Base-by-base conservation (phyloP, 73 alveolate genomes). In the Tetrahymena thermophila region DNA sequence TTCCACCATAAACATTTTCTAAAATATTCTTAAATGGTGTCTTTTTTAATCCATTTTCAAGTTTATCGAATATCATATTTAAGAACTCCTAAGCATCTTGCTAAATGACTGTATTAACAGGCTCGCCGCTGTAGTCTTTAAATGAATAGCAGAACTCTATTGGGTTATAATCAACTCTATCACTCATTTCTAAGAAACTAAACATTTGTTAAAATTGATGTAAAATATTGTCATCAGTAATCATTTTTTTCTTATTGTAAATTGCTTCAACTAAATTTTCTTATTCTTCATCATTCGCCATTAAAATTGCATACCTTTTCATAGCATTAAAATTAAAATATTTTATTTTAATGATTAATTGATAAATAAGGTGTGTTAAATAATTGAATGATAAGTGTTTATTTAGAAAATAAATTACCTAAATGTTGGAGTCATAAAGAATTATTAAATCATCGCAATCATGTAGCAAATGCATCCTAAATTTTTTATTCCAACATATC, bases 61-160 rank as follows among this genome's bases (percentile, higher is more conserved):
- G 55, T 96, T 99, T 98, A 93, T 98, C 99, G 95, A 99, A 98
- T 94, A 99, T 97, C 96, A 98, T 98, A 94, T 98, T 98, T 28
- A 98, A 96, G 97, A 99, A 99, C 97, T 99, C 99, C 97, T 99
- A 98, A 93, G 99, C 97, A 96, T 99, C 99, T 94, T 99, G 97
- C 94, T 99, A 98, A n/a, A 98, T 96, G 13, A 98, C 98, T 0
- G 98, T 97, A 71, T 98, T 99, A 8, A 99, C 99, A n/a, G 99
- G 99, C 83, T 97, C 97, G 35, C 99, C 99, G 85, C 98, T 99
- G 93, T 95, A 97, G 96, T 99, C 99, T 95, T 99, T 99, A 94
- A 99, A 98, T 23, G 99, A 94, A 94, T 94, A 98, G 94, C 99
- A 98, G 83, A 98, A 99, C n/a, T 96, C 99, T 35, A 95, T 35